These are phyloP conservation scores for Nakaseomyces bracarensis DNA, from an alignment of 1,139 yeast species.

Conservation along the genomic window DNA sequence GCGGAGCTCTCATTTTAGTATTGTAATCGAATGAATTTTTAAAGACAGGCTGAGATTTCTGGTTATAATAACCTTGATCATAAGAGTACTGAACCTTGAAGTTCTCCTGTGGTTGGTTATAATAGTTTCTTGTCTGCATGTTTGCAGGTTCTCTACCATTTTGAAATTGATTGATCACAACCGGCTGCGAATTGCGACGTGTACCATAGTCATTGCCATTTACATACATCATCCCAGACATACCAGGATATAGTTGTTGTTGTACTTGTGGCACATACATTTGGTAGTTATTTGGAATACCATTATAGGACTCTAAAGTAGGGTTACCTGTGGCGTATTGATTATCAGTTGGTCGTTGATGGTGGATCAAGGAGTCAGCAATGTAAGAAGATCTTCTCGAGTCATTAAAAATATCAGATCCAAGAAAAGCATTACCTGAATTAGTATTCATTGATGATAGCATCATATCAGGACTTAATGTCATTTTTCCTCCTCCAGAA, in stretches of 20 bases:
- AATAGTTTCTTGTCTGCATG: not conserved
- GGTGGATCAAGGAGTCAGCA: constrained; percentile 27
- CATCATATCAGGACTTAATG: constrained; percentile 5
- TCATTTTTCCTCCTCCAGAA: not conserved
- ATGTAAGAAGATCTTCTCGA: constrained; percentile 31
- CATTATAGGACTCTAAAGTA: not conserved
- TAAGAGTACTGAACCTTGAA: not conserved
- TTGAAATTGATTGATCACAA: constrained; percentile 1
- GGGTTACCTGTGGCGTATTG: not conserved
- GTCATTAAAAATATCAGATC: constrained; percentile 7
- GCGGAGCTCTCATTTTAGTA: not conserved
- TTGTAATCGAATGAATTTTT: constrained; percentile 2
- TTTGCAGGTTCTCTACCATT: not conserved
- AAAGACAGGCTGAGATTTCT: not conserved
- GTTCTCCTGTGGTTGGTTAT: not conserved
- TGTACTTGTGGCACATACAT: not conserved
- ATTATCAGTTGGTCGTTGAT: constrained; percentile 8
- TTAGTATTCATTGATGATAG: constrained; percentile 3
- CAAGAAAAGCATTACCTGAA: constrained; percentile 8
- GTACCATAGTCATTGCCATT: not conserved
- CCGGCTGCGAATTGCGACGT: constrained; percentile 13
- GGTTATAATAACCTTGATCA: not conserved
- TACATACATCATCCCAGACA: not conserved
- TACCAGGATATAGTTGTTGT: not conserved
- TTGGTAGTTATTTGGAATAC: not conserved